Base-by-base conservation (phyloP, 805 yeast genomes). In the Ogataea populi-albae region DNA sequence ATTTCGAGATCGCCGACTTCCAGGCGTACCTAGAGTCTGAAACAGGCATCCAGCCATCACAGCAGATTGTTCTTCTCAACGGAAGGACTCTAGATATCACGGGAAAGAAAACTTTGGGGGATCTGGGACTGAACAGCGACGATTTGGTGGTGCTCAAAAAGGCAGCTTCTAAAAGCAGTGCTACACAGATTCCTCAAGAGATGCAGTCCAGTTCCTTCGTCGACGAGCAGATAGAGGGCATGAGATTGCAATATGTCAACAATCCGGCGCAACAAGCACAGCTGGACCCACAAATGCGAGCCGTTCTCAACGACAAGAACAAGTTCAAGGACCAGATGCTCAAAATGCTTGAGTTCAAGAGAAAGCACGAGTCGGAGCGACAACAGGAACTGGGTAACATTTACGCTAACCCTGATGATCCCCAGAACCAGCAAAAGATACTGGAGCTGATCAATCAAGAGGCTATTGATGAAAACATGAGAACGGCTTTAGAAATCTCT, bases 401-500 rank as follows among this genome's bases (percentile, higher is more conserved):
- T 17, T 75, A 80, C 55, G 66, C 68, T 26, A 74, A 82, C 47
- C 89, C 89, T 3, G 86, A 81, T 52, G 72, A 77, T 48, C 85
- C 86, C 14, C 85, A 74, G 23, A 79, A 73, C 41, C 87, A 83
- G 49, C 70, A 68, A 15, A 71, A 71, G 46, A 79, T 86, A 28
- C 47, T 79, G 53, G 91, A 86, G 49, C 50, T 81, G 35, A 81
- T 81, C 36, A 75, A 78, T 41, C 81, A 79, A 49, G 77, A 76
- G 48, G 85, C 79, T 26, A 79, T 91, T 31, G 86, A 86, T 41
- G 94, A 86, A 43, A 86, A 87, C 54, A 66, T 84, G 68, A 70
- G 77, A 30, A 69, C 77, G 45, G 98, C 98, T 0, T 69, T 79
- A 56, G 97, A 89, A 40, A 79, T 81, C 35, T 77, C 91, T 4